Evolutionary conservation across 176 grass and related monocot species (phyloP).

Genomic region (Aechmea fasciata): DNA sequence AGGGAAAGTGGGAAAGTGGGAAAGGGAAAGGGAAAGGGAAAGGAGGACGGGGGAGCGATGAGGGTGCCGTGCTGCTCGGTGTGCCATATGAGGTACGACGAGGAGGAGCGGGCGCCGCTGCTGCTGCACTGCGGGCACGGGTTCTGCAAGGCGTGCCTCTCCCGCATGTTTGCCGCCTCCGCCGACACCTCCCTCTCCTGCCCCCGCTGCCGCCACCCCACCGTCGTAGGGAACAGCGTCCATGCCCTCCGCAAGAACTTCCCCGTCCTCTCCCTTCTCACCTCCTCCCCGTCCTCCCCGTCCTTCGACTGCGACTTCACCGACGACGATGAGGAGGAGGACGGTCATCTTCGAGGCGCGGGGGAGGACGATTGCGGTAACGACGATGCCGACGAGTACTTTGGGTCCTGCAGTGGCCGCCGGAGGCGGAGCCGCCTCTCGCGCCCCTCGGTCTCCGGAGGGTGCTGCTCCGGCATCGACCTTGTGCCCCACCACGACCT

Average conservation of each 20-base stretch:
- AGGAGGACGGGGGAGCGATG: slow-evolving; percentile 26
- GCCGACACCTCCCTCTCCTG: slow-evolving; percentile 51
- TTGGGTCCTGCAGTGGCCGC: slow-evolving; percentile 28
- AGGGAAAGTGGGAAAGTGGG: too few relatives aligned
- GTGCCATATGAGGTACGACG: slow-evolving; percentile 77
- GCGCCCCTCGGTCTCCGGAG: slow-evolving; percentile 13
- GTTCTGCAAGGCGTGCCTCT: slow-evolving; percentile 92
- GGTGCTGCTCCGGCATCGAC: slow-evolving; percentile 36
- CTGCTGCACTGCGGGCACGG: slow-evolving; percentile 97
- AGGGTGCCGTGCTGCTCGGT: slow-evolving; percentile 86
- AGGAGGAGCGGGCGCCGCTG: slow-evolving; percentile 77
- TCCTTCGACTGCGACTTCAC: slow-evolving; percentile 51
- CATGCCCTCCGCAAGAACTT: slow-evolving; percentile 87
- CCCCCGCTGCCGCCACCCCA: slow-evolving; percentile 84
- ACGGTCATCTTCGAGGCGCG: slow-evolving; percentile 27
- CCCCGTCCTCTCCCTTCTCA: slow-evolving; percentile 73
- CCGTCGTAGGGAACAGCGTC: slow-evolving; percentile 88
- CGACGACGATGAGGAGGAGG: slow-evolving; percentile 15
- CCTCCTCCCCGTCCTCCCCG: slow-evolving; percentile 51
- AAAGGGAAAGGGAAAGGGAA: background rate
- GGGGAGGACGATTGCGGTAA: slow-evolving; percentile 16
- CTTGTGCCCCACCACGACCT: slow-evolving; percentile 75
- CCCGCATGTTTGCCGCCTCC: slow-evolving; percentile 63
- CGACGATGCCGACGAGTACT: slow-evolving; percentile 44
- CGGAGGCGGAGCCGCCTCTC: background rate